These are phyloP conservation scores for Tolypocladium amazonense DNA, from an alignment of 2,329 filamentous ascomycete species.

Conservation along the genomic window DNA sequence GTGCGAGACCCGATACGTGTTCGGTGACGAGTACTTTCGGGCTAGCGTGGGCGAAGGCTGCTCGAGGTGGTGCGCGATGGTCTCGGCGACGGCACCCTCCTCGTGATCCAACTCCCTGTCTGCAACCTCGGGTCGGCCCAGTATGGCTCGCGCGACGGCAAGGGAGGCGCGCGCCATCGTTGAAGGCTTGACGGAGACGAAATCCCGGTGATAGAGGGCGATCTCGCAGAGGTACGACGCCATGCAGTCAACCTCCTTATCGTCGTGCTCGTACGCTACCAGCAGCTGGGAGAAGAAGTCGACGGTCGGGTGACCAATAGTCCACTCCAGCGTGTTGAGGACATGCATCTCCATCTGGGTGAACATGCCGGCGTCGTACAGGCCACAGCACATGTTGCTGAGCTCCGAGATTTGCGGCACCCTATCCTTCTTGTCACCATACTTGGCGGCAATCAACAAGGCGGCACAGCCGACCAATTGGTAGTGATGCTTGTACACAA, in stretches of 20 bases:
- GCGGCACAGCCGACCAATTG: slow-evolving; percentile 95
- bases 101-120: slow-evolving; percentile 68
- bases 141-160: slow-evolving; percentile 75
- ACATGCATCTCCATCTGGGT: slow-evolving; percentile 99
- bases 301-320: slow-evolving; percentile 89
- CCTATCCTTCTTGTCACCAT: slow-evolving; percentile 95
- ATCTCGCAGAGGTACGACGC: slow-evolving; percentile 90
- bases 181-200: slow-evolving; percentile 85
- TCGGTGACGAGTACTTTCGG: slow-evolving; percentile 47
- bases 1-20: slow-evolving; percentile 41
- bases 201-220: slow-evolving; percentile 91
- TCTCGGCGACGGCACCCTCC: slow-evolving; percentile 55
- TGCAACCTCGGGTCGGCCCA: slow-evolving; percentile 66
- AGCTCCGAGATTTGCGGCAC: slow-evolving; percentile 96
- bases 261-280: slow-evolving; percentile 65
- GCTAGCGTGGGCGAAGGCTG: slow-evolving; percentile 47
- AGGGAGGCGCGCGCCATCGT: slow-evolving; percentile 83
- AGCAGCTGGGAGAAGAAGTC: slow-evolving; percentile 89
- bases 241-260: slow-evolving; percentile 89
- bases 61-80: slow-evolving; percentile 48
- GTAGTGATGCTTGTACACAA: slow-evolving; percentile 99
- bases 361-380: slow-evolving; percentile 99
- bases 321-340: slow-evolving; percentile 92
- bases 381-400: slow-evolving; percentile 97
- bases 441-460: slow-evolving; percentile 94